Base-by-base conservation (phyloP, 192 early-diverging fungal species). In the Rhizophagus clarus region DNA sequence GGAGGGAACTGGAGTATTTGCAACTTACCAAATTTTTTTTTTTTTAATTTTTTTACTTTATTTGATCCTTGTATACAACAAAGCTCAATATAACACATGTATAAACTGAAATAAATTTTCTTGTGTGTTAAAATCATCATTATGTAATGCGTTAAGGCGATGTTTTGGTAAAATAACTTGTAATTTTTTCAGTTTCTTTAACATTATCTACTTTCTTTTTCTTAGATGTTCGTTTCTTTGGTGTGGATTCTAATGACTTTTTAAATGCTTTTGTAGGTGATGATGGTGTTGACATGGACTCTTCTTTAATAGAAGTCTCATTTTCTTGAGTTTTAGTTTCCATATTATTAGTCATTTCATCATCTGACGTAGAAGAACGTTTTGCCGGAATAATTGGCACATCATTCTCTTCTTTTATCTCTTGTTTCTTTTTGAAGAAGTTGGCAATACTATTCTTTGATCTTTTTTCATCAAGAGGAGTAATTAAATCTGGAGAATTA, bases 401-500 rank as follows among this genome's bases (percentile, higher is more conserved):
- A 56, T 56, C 51, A 1, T 56, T 22, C 17, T 56, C 64, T 20
- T 67, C 29, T 2, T 5, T 6, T 31, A 6, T 15, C 24, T 66
- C 64, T 67, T 67, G 26, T 67, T 32, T 32, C 28, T 37, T 37
- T n/a, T 31, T 5, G 37, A 62, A 74, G 8, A 31, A 74, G 17
- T 24, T 31, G 11, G n/a, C 28, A 47, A 74, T 73, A 49, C 28
- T 73, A 20, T 34, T 9, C 20, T 49, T 60, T 29, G 72, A 40
- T 31, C 28, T 37, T 40, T 45, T 83, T 14, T 76, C 72, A 42
- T 83, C 84, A 68, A 86, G 82, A 4, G 89, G 89, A n/a, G 76
- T 66, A 64, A 87, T 81, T 28, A 85, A 88, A 31, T 83, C 81
- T 0, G 86, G 83, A 14, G 87, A 88, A 69, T 86, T 82, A 62